Evolutionary conservation across 169 alveolate species (phyloP), one percentile per base, ranked within the genome.

Genomic region (Cardiosporidium cionae): DNA sequence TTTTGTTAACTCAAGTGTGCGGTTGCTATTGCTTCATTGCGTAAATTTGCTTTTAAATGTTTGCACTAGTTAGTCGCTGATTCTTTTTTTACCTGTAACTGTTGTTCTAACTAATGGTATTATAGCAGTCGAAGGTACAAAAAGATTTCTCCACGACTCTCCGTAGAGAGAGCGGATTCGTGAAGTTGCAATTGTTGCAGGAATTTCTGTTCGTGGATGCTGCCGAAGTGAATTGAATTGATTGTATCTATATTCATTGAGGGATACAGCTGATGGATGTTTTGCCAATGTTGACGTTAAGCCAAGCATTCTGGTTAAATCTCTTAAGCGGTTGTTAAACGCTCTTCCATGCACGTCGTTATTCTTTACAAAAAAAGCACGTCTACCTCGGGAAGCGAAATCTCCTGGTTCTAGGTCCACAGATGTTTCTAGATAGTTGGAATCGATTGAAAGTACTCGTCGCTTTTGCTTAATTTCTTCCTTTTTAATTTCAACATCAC

Each of bases 71-170:
- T n/a, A n/a, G n/a, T n/a, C n/a, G n/a, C n/a, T n/a, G n/a, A n/a
- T n/a, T n/a, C n/a, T n/a, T n/a, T n/a, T n/a, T n/a, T n/a, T n/a
- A n/a, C n/a, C n/a, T n/a, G n/a, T n/a, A n/a, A n/a, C n/a, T n/a
- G n/a, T n/a, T n/a, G n/a, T n/a, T n/a, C n/a, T n/a, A n/a, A n/a
- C n/a, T n/a, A 53, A 72, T 6, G 79, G n/a, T n/a, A n/a, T n/a
- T n/a, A 72, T 62, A n/a, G 79, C 79, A 7, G 62, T 31, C 0
- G 79, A 72, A 0, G 79, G 73, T 23, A 72, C 73, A 52, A 32
- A 53, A 33, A 72, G 0, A 7, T 67, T 32, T 0, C 65, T 9
- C 73, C 72, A 72, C 67, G 31, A 44, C 9, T 72, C 79, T 0
- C 79, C 79, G 32, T 72, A 72, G 5, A 72, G 28, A 3, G 68